Conservation (phyloP, 1,284 basidiomycete species). For the Anthracocystis setariae region DNA sequence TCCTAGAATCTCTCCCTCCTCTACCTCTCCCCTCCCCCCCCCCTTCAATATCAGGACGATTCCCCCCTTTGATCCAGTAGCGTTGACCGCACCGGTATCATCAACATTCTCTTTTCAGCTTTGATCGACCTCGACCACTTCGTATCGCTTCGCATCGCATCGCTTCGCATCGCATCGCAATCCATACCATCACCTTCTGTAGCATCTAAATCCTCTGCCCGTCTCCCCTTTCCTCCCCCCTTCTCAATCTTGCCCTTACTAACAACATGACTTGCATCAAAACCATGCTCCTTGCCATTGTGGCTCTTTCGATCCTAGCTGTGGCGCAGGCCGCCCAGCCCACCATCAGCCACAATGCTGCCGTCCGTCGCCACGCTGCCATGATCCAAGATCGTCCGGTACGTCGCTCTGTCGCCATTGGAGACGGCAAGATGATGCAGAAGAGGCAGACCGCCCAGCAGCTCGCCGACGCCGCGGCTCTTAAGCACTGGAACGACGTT, state of each 20-base stretch:
- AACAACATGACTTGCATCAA: constrained; percentile 29
- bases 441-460: constrained; percentile 46
- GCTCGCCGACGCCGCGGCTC: constrained; percentile 31
- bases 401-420: constrained; percentile 30
- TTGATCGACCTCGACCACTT: neutral
- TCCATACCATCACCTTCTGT: neutral
- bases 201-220: no score
- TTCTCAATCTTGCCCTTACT: neutral
- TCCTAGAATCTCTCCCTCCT: constrained; percentile 3
- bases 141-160: constrained; percentile 1
- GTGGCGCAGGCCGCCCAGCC: constrained; percentile 37
- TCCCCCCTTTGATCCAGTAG: constrained; percentile 20
- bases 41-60: constrained; percentile 3
- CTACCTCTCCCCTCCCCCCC: constrained; percentile 3
- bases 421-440: constrained; percentile 31
- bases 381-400: constrained; percentile 24
- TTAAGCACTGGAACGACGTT: constrained; percentile 43
- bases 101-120: constrained; percentile 2
- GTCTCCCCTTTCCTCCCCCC: neutral
- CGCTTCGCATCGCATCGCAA: constrained; percentile 3
- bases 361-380: constrained; percentile 29
- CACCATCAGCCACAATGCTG: constrained; percentile 43
- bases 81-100: constrained; percentile 44
- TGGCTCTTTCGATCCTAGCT: constrained; percentile 32
- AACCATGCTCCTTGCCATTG: constrained; percentile 36